These are phyloP conservation scores for Talaromyces albobiverticillius DNA, from an alignment of 2,329 filamentous ascomycete genomes.

Conservation along the genomic window DNA sequence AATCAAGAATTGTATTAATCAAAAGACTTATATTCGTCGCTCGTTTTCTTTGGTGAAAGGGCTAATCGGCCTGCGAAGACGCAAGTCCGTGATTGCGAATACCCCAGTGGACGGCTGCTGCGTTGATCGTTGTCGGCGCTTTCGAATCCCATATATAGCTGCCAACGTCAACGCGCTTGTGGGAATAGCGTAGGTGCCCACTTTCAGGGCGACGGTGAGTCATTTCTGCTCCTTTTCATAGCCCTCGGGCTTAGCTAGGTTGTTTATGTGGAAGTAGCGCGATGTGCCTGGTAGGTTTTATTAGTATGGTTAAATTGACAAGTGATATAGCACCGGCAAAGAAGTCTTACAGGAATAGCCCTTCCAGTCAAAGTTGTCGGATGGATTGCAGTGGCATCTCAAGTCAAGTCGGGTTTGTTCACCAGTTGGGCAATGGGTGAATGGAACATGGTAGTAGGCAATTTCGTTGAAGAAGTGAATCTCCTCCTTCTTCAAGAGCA, in stretches of 20 bases:
- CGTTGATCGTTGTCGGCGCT: constrained; percentile 14
- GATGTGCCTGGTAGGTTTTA: constrained; percentile 64
- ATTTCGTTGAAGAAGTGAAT: constrained; percentile 99
- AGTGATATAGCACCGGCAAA: no score
- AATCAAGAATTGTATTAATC: no score
- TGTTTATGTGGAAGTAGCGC: constrained; percentile 80
- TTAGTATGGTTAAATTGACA: background rate
- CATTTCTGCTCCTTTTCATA: constrained; percentile 68
- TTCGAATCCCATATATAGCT: constrained; percentile 21
- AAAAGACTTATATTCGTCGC: background rate
- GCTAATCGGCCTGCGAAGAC: constrained; percentile 5
- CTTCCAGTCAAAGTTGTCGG: constrained; percentile 99
- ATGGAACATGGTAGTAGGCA: constrained; percentile 95
- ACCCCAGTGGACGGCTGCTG: constrained; percentile 7
- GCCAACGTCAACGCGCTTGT: constrained; percentile 20
- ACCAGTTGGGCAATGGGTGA: constrained; percentile 93
- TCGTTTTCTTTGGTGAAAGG: constrained; percentile 1
- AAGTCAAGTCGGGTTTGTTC: constrained; percentile 80
- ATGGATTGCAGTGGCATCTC: constrained; percentile 91
- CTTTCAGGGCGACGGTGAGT: constrained; percentile 27
- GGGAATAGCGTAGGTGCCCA: constrained; percentile 19
- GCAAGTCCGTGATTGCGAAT: constrained; percentile 12
- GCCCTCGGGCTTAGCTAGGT: constrained; percentile 76
- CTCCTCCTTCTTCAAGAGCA: constrained; percentile 87
- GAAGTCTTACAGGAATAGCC: constrained; percentile 82